phyloP scores from a whole-genome alignment of 768 basidiomycete genomes.

The Cyclocybe cylindracea region DNA sequence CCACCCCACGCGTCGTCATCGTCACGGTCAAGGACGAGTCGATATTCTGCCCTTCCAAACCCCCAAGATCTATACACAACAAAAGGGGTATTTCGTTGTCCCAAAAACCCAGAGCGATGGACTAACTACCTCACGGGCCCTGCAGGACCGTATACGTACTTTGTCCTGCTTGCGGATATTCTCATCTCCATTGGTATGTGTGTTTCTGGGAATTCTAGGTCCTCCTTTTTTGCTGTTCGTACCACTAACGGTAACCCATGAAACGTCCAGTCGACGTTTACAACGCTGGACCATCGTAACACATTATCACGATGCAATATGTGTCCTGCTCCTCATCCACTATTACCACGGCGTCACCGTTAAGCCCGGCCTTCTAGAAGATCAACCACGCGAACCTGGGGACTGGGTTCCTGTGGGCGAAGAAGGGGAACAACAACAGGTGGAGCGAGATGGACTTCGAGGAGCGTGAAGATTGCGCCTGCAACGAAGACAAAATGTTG shows the following conservation, averaged over 20 bases:
- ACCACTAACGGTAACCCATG: background rate
- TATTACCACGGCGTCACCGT: constrained; percentile 87
- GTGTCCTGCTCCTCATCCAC: constrained; percentile 71
- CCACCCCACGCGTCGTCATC: too few relatives aligned
- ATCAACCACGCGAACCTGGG: constrained; percentile 43
- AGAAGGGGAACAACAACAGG: constrained; percentile 32
- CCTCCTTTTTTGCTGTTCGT: too few relatives aligned
- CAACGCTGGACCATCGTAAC: constrained; percentile 53
- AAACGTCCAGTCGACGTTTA: constrained; percentile 64
- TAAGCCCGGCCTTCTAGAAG: constrained; percentile 78
- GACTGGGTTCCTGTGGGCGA: constrained; percentile 60
- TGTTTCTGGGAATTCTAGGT: too few relatives aligned
- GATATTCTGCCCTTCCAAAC: background rate
- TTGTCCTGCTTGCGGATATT: too few relatives aligned
- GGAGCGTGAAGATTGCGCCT: constrained; percentile 48
- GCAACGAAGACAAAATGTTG: constrained; percentile 63
- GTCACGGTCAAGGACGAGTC: too few relatives aligned
- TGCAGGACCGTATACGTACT: too few relatives aligned
- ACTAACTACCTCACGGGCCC: too few relatives aligned
- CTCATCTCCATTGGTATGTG: too few relatives aligned
- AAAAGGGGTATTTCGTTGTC: constrained; percentile 50
- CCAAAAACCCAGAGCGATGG: constrained; percentile 46
- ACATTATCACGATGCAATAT: constrained; percentile 61
- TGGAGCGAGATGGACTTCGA: constrained; percentile 50
- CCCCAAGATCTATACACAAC: constrained; percentile 42